Conservation (phyloP, 768 basidiomycete species). For the Myochromella boudieri region DNA sequence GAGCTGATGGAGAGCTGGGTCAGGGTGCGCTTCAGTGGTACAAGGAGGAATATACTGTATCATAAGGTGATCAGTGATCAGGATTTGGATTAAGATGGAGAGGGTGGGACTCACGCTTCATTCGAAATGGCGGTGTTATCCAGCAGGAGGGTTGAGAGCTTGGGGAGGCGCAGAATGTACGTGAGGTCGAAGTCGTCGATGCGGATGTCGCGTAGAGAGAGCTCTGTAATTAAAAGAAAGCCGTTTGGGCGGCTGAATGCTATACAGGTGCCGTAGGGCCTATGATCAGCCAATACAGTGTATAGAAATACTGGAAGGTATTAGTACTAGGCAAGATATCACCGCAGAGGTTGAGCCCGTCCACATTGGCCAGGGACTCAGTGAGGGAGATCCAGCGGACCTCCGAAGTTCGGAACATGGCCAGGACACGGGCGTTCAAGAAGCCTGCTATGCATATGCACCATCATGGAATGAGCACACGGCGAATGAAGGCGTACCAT, state of each 20-base stretch:
- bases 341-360: conserved; percentile 49
- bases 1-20: conserved; percentile 48
- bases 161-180: conserved; percentile 54
- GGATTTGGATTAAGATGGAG: neutral
- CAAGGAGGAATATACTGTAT: conserved; percentile 56
- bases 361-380: conserved; percentile 44
- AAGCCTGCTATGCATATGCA: conserved; percentile 36
- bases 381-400: conserved; percentile 44
- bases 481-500: conserved; percentile 26
- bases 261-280: conserved; percentile 23
- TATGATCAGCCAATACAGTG: conserved; percentile 11
- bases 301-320: neutral
- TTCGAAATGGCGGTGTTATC: conserved; percentile 58
- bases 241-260: conserved; percentile 51
- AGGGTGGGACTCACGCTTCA: conserved; percentile 48
- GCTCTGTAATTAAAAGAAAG: conserved; percentile 48
- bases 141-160: conserved; percentile 44
- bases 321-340: conserved; percentile 43
- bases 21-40: conserved; percentile 55
- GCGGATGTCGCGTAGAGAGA: conserved; percentile 47
- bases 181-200: conserved; percentile 49
- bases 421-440: conserved; percentile 43
- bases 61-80: conserved; percentile 10
- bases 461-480: neutral
- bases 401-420: conserved; percentile 45